These are phyloP conservation scores for Ceratobasidium sp. DNA, from an alignment of 1,284 basidiomycete species.

Conservation along the genomic window DNA sequence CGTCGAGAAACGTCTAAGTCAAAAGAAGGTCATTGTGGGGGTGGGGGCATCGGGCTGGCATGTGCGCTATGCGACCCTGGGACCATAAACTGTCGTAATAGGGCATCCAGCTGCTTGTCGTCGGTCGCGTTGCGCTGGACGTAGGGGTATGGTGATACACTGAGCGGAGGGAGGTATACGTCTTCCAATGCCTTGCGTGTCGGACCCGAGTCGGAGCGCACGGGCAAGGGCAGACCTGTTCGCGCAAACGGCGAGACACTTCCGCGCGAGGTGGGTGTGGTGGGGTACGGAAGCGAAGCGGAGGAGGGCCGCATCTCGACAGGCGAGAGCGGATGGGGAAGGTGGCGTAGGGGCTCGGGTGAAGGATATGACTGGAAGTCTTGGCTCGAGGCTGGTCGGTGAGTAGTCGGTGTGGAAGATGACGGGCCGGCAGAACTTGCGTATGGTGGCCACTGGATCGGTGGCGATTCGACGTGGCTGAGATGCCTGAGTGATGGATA, in stretches of 20 bases:
- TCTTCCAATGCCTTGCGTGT: conserved; percentile 11
- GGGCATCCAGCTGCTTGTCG: conserved; percentile 36
- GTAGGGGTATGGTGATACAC: conserved; percentile 30
- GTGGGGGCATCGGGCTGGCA: not conserved
- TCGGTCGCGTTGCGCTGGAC: conserved; percentile 26
- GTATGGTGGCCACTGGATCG: conserved; percentile 21
- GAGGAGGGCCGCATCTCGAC: conserved; percentile 27
- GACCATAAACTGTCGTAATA: conserved; percentile 24
- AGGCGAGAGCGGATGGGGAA: conserved; percentile 30
- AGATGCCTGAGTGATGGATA: conserved; percentile 1
- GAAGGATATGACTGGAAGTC: conserved; percentile 6
- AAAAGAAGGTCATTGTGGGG: not conserved
- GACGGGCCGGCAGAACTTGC: conserved; percentile 1
- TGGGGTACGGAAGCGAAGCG: not conserved
- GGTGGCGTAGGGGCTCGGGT: conserved; percentile 23
- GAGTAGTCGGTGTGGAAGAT: not conserved
- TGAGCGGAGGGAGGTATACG: conserved; percentile 27
- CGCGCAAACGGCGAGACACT: conserved; percentile 29
- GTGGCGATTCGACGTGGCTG: conserved; percentile 15
- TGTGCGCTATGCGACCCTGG: conserved; percentile 28
- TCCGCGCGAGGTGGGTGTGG: conserved; percentile 16
- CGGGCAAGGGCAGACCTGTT: not conserved
- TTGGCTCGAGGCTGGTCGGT: conserved; percentile 9
- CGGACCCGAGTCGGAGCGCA: not conserved
- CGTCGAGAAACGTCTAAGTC: not conserved